Evolutionary conservation across 75 land plant species (phyloP).

Genomic region (Sequoia sempervirens): DNA sequence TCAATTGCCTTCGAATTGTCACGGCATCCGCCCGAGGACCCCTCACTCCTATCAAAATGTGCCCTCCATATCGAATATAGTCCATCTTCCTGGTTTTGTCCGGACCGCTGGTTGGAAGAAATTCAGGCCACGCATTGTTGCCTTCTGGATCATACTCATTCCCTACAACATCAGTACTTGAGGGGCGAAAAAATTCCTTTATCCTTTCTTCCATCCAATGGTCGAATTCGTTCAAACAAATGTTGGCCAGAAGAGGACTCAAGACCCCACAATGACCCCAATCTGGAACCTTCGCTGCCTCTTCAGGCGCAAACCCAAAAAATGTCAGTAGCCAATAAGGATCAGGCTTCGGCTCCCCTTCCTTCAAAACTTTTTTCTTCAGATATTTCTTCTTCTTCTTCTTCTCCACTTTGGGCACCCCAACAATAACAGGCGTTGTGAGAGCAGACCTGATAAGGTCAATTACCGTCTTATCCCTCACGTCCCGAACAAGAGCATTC

Average conservation of each 20-base stretch:
- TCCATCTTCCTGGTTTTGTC: constrained; percentile 77
- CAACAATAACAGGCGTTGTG: constrained; percentile 57
- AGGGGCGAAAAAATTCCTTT: constrained; percentile 52
- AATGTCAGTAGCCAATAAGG: constrained; percentile 77
- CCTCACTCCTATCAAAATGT: constrained; percentile 60
- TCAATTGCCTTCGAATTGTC: constrained; percentile 40
- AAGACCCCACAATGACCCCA: constrained; percentile 72
- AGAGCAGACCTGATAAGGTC: constrained; percentile 64
- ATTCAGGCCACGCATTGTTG: constrained; percentile 66
- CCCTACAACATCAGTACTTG: constrained; percentile 59
- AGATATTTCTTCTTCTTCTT: constrained; percentile 65
- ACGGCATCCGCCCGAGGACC: constrained; percentile 77
- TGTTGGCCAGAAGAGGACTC: constrained; percentile 60
- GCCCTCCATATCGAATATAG: constrained; percentile 68
- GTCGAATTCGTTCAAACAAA: constrained; percentile 66
- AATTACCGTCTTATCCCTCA: constrained; percentile 63
- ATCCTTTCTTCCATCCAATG: constrained; percentile 74
- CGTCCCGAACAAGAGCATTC: constrained; percentile 52
- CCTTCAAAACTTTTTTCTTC: constrained; percentile 61
- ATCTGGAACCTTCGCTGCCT: constrained; percentile 54
- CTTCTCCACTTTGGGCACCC: constrained; percentile 15
- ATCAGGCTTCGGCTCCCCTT: constrained; percentile 79
- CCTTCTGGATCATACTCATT: constrained; percentile 41
- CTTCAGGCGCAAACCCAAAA: constrained; percentile 75
- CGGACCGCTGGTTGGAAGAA: constrained; percentile 67